These are phyloP conservation scores for Xylaria digitata DNA, from an alignment of 2,329 filamentous ascomycete genomes.

Conservation along the genomic window DNA sequence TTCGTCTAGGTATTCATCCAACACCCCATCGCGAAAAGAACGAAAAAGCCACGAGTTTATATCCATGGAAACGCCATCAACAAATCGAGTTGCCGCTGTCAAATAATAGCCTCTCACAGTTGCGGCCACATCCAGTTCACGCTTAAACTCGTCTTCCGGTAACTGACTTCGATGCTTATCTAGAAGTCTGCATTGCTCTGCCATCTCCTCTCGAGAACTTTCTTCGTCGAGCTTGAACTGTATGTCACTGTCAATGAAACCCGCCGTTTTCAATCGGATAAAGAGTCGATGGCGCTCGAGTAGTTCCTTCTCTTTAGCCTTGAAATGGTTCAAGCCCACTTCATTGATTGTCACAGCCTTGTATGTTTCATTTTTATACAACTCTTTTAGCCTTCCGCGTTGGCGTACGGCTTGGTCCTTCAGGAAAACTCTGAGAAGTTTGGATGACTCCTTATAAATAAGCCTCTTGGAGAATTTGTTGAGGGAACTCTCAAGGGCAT, in stretches of 20 bases:
- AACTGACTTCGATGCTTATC: constrained; percentile 58
- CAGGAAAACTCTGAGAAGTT: constrained; percentile 57
- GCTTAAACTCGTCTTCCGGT: constrained; percentile 64
- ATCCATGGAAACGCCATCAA: constrained; percentile 58
- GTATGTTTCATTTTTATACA: constrained; percentile 63
- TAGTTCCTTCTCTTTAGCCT: constrained; percentile 28
- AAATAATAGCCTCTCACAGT: constrained; percentile 75
- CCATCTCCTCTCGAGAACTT: constrained; percentile 59
- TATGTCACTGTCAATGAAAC: constrained; percentile 49
- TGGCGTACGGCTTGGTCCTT: constrained; percentile 52
- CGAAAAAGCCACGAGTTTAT: constrained; percentile 35
- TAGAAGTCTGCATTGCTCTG: constrained; percentile 56
- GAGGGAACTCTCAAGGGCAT: constrained; percentile 59
- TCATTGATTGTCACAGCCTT: constrained; percentile 67
- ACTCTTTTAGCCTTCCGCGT: constrained; percentile 51
- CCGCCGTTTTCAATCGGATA: constrained; percentile 56
- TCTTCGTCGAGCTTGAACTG: constrained; percentile 25
- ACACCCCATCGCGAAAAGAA: constrained; percentile 27
- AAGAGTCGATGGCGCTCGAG: constrained; percentile 60
- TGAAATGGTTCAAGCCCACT: constrained; percentile 43
- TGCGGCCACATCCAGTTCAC: constrained; percentile 69
- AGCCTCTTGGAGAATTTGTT: constrained; percentile 56
- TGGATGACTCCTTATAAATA: constrained; percentile 59
- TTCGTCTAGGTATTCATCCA: constrained; percentile 35
- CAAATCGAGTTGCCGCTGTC: constrained; percentile 70